Percentiles rank a stretch among this genome's conserved stretches.
Evolutionary conservation across 441 rosid genomes (phyloP).

Genomic region (Adansonia madagascariensis): DNA sequence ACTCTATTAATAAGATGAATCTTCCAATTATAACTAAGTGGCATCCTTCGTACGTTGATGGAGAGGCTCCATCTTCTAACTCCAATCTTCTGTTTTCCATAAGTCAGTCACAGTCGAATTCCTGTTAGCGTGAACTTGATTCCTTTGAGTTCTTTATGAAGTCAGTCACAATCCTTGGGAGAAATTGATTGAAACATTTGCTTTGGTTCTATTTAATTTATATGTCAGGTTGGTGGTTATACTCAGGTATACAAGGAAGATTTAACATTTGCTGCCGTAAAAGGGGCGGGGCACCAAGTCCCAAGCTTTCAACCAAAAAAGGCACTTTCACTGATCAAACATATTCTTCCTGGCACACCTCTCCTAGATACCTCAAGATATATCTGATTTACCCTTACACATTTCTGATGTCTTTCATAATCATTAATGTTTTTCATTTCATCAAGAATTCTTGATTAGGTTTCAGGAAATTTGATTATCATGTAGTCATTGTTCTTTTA

Average conservation of each 20-base stretch:
- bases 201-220: slow-evolving; percentile 2
- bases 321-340: slow-evolving; percentile 69
- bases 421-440: background rate
- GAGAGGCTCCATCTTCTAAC: slow-evolving; percentile 40
- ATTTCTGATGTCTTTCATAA: slow-evolving; percentile 17
- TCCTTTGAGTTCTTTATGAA: too few species aligned
- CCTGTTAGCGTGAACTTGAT: background rate
- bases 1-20: slow-evolving; percentile 57
- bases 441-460: background rate
- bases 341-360: slow-evolving; percentile 60
- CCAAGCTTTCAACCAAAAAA: slow-evolving; percentile 78
- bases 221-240: slow-evolving; percentile 82
- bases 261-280: slow-evolving; percentile 68
- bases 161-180: background rate
- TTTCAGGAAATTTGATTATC: background rate
- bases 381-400: background rate
- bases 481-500: background rate
- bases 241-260: slow-evolving; percentile 67
- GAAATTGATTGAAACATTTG: background rate
- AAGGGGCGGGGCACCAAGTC: slow-evolving; percentile 90
- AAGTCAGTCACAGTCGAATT: background rate
- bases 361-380: slow-evolving; percentile 56
- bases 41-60: slow-evolving; percentile 70
- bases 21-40: slow-evolving; percentile 55
- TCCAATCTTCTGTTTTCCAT: background rate